Base-by-base conservation (phyloP, 2,329 filamentous ascomycete species). In the Pyrenochaeta sp. region DNA sequence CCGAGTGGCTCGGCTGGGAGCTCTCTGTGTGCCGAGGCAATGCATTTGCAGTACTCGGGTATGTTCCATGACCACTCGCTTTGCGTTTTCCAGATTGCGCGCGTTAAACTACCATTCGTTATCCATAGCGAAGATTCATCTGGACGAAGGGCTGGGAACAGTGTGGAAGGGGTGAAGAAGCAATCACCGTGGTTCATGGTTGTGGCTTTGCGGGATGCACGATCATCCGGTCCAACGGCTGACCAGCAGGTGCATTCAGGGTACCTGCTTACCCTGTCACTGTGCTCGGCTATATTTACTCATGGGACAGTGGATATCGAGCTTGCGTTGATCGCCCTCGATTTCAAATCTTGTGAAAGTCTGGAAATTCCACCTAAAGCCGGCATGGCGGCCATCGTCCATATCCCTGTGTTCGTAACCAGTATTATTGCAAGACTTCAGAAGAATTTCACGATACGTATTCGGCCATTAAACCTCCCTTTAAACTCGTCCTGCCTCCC, bases 21-120 rank as follows among this genome's bases (percentile, higher is more conserved):
- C 36, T 51, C 9, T 27, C 39, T 45, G 51, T 53, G 47, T 57
- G 57, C 64, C 64, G 64, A 67, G 64, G 64, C 62, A 58, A 60
- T 52, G 51, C 50, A 45, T 50, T 44, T 54, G 50, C 51, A 49
- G 51, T 43, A 51, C 31, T 33, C 43, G 55, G 47, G 35, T 33
- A 44, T 31, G 23, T 23, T 29, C 10, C 21, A 23, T 30, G 9
- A 27, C 23, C 23, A 27, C 23, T 33, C 17, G 15, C 10, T 14
- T 35, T 21, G 15, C 23, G 4, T 27, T 27, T 27, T 27, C 23
- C 23, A 27, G 23, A 4, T 27, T 9, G 23, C 9, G 4, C 23
- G 23, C 9, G 23, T 27, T 9, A 27, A 27, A 27, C 9, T 4
- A 27, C 23, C 23, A 27, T 27, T 27, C 9, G 23, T 27, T 27